These are phyloP conservation scores for Auriscalpium vulgare DNA, from an alignment of 768 basidiomycete genomes.

Conservation along the genomic window DNA sequence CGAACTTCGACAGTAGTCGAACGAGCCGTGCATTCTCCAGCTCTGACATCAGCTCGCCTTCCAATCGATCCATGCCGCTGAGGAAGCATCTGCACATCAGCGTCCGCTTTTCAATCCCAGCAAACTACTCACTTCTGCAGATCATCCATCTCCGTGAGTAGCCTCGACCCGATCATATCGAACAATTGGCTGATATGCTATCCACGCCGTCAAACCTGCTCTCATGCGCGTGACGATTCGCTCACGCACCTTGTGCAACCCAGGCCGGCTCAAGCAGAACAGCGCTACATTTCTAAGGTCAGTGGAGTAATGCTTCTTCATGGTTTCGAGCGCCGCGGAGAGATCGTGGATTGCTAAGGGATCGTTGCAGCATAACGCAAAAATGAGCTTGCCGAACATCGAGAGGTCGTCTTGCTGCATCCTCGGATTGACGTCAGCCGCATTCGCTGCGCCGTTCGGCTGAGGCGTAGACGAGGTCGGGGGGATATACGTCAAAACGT, in stretches of 20 bases:
- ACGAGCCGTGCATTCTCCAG: slow-evolving; percentile 92
- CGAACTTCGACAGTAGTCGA: slow-evolving; percentile 85
- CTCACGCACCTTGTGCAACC: slow-evolving; percentile 46
- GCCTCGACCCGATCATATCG: slow-evolving; percentile 65
- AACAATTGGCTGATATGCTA: slow-evolving; percentile 76
- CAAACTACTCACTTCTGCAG: slow-evolving; percentile 52
- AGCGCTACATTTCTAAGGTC: slow-evolving; percentile 78
- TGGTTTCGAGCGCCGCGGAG: slow-evolving; percentile 64
- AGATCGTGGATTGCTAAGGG: slow-evolving; percentile 51
- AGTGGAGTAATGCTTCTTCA: slow-evolving; percentile 64
- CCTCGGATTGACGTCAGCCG: slow-evolving; percentile 40
- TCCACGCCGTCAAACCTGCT: neutral
- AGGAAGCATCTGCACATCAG: neutral
- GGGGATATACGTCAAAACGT: slow-evolving; percentile 74
- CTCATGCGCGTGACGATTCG: neutral
- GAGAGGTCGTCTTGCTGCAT: slow-evolving; percentile 85
- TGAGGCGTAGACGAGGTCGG: neutral
- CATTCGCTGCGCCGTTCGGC: slow-evolving; percentile 15
- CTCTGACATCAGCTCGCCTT: slow-evolving; percentile 78
- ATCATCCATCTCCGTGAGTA: slow-evolving; percentile 78
- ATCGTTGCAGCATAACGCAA: slow-evolving; percentile 70
- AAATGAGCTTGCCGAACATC: slow-evolving; percentile 79
- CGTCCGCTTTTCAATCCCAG: neutral
- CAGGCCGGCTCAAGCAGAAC: slow-evolving; percentile 69
- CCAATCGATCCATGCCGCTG: slow-evolving; percentile 76